Percentiles rank a stretch among this genome's conserved stretches.
phyloP scores from a whole-genome alignment of 306 rosid species.

The Vigna reflexopilosa region DNA sequence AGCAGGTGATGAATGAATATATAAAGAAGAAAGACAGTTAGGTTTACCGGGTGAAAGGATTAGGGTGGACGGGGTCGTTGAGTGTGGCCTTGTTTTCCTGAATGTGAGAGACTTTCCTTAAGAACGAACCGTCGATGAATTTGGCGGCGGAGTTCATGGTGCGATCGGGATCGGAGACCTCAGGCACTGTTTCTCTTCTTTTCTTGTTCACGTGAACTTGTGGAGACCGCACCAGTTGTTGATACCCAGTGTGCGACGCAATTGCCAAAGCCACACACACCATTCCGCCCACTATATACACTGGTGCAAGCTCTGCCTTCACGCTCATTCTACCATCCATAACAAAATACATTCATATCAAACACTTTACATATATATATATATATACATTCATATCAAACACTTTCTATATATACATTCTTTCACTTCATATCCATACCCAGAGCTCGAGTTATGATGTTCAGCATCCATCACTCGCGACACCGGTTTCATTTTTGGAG shows the following conservation, averaged over 20 bases:
- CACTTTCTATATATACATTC: neutral
- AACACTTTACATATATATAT: too few relatives aligned
- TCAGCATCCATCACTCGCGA: slow-evolving; percentile 13
- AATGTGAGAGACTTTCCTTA: slow-evolving; percentile 44
- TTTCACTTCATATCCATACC: neutral
- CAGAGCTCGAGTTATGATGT: slow-evolving; percentile 5
- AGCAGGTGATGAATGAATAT: too few relatives aligned
- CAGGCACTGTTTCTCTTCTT: slow-evolving; percentile 44
- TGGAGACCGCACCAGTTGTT: slow-evolving; percentile 49
- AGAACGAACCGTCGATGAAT: slow-evolving; percentile 50
- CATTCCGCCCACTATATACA: slow-evolving; percentile 45
- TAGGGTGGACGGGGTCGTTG: slow-evolving; percentile 45
- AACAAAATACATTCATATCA: too few relatives aligned
- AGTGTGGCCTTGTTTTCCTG: slow-evolving; percentile 24
- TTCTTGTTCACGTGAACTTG: slow-evolving; percentile 49
- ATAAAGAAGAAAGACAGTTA: too few relatives aligned
- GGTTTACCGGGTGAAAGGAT: slow-evolving; percentile 48
- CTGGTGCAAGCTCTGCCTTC: slow-evolving; percentile 49
- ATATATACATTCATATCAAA: neutral
- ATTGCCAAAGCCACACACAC: slow-evolving; percentile 26
- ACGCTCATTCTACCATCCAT: slow-evolving; percentile 28
- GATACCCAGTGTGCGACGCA: slow-evolving; percentile 47
- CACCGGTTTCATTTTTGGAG: slow-evolving; percentile 46
- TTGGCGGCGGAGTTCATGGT: slow-evolving; percentile 41
- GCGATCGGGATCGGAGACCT: slow-evolving; percentile 48